These are phyloP conservation scores for Exophiala sp. DNA, from an alignment of 2,329 filamentous ascomycete species.

Conservation along the genomic window DNA sequence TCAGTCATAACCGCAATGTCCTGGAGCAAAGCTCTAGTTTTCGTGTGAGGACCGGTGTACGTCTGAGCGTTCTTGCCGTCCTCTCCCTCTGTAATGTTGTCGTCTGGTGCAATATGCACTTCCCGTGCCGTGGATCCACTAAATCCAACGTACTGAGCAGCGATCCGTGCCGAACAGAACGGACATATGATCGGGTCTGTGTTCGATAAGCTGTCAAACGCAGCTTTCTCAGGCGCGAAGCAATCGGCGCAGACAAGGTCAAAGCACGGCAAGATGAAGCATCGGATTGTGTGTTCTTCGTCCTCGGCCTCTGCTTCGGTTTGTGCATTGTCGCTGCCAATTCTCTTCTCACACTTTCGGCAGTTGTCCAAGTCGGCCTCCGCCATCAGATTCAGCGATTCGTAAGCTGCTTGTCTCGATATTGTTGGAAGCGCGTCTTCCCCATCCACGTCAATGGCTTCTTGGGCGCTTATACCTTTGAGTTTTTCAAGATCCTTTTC, in stretches of 20 bases:
- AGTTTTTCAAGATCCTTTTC: conserved; percentile 74
- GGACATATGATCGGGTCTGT: conserved; percentile 54
- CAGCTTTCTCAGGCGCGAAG: conserved; percentile 54
- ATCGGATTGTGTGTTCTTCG: conserved; percentile 53
- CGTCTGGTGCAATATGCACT: conserved; percentile 50
- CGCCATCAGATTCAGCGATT: conserved; percentile 76
- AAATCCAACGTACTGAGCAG: conserved; percentile 62
- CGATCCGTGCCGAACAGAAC: conserved; percentile 60
- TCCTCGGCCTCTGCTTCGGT: conserved; percentile 49
- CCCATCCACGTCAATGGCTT: conserved; percentile 83
- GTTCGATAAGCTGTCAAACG: conserved; percentile 45
- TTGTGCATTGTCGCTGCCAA: conserved; percentile 49
- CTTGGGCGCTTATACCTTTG: conserved; percentile 73
- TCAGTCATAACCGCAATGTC: conserved; percentile 61
- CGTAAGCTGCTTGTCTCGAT: conserved; percentile 68
- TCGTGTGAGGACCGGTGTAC: conserved; percentile 88
- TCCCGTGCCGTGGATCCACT: conserved; percentile 51
- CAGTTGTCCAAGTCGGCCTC: conserved; percentile 75
- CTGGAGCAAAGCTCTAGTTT: conserved; percentile 75
- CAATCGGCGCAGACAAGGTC: conserved; percentile 77
- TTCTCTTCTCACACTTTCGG: conserved; percentile 59
- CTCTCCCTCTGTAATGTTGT: conserved; percentile 46
- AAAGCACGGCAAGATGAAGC: conserved; percentile 78
- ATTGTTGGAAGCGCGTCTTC: conserved; percentile 56
- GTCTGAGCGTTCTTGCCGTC: conserved; percentile 22